Evolutionary conservation across 202 grass and related monocot genomes (phyloP), one percentile per base, ranked within the genome.

Genomic region (Elaeis oleifera): DNA sequence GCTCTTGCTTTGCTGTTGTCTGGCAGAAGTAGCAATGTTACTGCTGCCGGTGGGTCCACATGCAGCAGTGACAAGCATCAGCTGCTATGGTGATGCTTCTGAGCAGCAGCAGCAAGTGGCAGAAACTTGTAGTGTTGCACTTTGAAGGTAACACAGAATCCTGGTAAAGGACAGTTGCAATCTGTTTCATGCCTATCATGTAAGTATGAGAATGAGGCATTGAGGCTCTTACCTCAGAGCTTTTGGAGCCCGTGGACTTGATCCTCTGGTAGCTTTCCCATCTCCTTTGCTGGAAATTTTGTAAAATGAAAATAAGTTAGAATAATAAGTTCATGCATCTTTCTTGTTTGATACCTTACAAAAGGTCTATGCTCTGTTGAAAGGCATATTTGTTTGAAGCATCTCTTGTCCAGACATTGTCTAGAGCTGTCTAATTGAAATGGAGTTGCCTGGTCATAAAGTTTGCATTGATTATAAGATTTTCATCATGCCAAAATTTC

Each of bases 361-460:
- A 88, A 90, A 74, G 87, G 84, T 81, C 81, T 88, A 61, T 89
- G 84, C 16, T 96, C 87, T 1, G 67, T 81, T 22, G 74, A 79
- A 67, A 76, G 91, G 91, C 2, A 81, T 96, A 51, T 68, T 88
- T 59, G 80, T 78, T 39, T 73, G 81, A 27, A 96, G 91, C 23
- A 96, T 69, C 71, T 96, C 91, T 64, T 90, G 91, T 51, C 87
- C 82, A 70, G 72, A 79, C 48, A 0, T 84, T 67, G 73, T 96
- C 87, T 55, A 84, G 87, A 65, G 91, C 90, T 18, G 84, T 96
- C 50, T 83, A 96, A 68, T 90, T 96, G 82, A 96, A 96, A 90
- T 96, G 73, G 21, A 78, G 55, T 23, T 90, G 91, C 18, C 87
- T 85, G 1, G 91, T 87, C 53, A 83, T 24, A 57, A 72, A 31